Conservation (phyloP, 75 land plant species). For the Azolla pinnata region DNA sequence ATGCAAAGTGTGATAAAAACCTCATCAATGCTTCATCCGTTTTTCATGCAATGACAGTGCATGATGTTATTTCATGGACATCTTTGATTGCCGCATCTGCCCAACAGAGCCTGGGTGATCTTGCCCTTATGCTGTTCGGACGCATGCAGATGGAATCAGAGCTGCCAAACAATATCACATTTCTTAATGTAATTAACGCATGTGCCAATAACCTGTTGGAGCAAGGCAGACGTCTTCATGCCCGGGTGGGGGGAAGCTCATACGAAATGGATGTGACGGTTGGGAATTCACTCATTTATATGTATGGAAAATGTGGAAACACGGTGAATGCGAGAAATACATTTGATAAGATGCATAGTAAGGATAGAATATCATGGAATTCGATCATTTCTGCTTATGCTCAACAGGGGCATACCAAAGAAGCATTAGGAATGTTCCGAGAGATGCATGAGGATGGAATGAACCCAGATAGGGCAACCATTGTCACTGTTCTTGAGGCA, state of each 20-base stretch:
- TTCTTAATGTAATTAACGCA: constrained; percentile 4
- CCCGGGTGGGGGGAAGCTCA: neutral
- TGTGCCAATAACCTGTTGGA: constrained; percentile 4
- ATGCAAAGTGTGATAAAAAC: constrained; percentile 14
- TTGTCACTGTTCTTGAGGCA: constrained; percentile 19
- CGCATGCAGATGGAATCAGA: constrained; percentile 10
- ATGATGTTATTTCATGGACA: constrained; percentile 7
- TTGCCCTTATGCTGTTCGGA: constrained; percentile 7
- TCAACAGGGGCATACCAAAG: constrained; percentile 9
- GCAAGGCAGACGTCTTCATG: constrained; percentile 8
- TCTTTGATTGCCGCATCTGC: constrained; percentile 8
- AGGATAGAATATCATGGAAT: constrained; percentile 24
- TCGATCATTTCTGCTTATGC: constrained; percentile 24
- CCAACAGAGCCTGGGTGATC: constrained; percentile 11
- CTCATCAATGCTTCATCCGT: constrained; percentile 3
- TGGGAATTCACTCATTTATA: constrained; percentile 20
- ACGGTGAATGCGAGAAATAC: constrained; percentile 12
- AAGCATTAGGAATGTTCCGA: constrained; percentile 9
- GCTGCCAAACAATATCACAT: constrained; percentile 9
- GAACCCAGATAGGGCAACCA: constrained; percentile 16
- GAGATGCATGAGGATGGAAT: constrained; percentile 5
- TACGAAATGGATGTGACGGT: constrained; percentile 8
- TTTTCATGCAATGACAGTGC: constrained; percentile 7
- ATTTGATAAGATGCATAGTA: constrained; percentile 9
- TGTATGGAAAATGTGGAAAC: constrained; percentile 32